Evolutionary conservation across 2,329 filamentous ascomycete species (phyloP), one percentile per base, ranked within the genome.

Genomic region (Aspergillus amoenus): DNA sequence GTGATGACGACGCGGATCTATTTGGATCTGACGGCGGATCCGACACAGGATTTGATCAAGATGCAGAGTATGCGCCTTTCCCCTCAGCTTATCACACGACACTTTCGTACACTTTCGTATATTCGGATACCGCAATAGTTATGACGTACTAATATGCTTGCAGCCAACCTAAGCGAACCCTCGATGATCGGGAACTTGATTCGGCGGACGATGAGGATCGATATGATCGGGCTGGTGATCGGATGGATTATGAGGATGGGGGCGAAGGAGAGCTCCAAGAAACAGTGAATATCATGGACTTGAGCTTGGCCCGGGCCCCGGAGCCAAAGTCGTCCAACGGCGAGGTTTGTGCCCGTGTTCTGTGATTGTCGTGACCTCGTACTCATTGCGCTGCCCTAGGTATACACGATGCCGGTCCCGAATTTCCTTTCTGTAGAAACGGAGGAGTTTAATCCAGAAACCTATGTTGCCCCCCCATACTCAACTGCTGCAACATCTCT

Each of bases 351-450:
- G 21, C 5, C n/a, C 47, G 4, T 7, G n/a, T n/a, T 39, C 7
- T n/a, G 13, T 24, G 17, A 7, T 7, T 40, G 1, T 11, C 2
- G n/a, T 27, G 15, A 42, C 15, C 24, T 5, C 21, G 4, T 55
- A 44, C 59, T 58, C 18, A 61, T 47, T 40, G 7, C n/a, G 22
- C 8, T 4, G 21, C 41, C 15, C 17, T 52, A 84, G 81, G 73
- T 85, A 58, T 88, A 88, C 69, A 78, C 86, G 11, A 77, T 88
- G 67, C 85, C 84, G 62, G 77, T 88, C n/a, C 86, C 86, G 3
- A 78, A 79, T 46, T 87, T 87, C 69, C 76, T 88, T 42, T 81
- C 82, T 11, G 76, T 88, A 56, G 84, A 87, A 58, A 82, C 84
- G 4, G 81, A 82, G 67, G 80, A 82, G 55, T 89, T 85, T 76